Evolutionary conservation across 495 filamentous ascomycete species (phyloP), one percentile per base, ranked within the genome.

Genomic region (Cladorrhinum samala): DNA sequence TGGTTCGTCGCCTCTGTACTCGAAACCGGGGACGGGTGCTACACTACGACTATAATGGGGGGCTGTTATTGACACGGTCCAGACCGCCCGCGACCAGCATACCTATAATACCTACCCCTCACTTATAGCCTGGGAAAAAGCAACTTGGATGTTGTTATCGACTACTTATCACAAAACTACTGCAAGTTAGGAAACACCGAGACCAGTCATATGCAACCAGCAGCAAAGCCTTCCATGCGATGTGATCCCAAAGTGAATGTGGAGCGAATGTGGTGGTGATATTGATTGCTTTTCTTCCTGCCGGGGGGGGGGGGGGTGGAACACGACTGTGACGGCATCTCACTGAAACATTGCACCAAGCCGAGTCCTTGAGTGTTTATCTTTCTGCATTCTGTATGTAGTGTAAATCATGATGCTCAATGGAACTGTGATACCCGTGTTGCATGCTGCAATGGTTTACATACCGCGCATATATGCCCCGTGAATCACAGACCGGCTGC

Each of bases 11-110:
- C 4, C 9, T 2, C 36, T 36, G 52, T 19, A 46, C 53, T 56
- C 48, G 47, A 58, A 58, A 54, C 56, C 51, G 46, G 56, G 56
- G 47, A 46, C 19, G 30, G 46, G 27, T 46, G 56, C 54, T 58
- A 40, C 48, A 54, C 51, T 54, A 58, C 27, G 30, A 33, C 5
- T 33, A n/a, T 33, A 33, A 33, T 33, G 5, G 37, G 46, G 46
- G 46, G 50, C 9, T 46, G 18, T 41, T 58, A 54, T 54, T 58
- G 56, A 56, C 42, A 52, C 49, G 49, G 36, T 27, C n/a, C 9
- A 13, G 44, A 24, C n/a, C 23, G 44, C 18, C 8, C 27, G 21
- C 27, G 17, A 18, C 11, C 17, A 41, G 5, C 39, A 4, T 14
- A 14, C 39, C 41, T 44, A n/a, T 20, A 16, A 42, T 54, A 23